Evolutionary conservation across 2,329 filamentous ascomycete genomes (phyloP).

Genomic region (Neodidymelliopsis sp.): DNA sequence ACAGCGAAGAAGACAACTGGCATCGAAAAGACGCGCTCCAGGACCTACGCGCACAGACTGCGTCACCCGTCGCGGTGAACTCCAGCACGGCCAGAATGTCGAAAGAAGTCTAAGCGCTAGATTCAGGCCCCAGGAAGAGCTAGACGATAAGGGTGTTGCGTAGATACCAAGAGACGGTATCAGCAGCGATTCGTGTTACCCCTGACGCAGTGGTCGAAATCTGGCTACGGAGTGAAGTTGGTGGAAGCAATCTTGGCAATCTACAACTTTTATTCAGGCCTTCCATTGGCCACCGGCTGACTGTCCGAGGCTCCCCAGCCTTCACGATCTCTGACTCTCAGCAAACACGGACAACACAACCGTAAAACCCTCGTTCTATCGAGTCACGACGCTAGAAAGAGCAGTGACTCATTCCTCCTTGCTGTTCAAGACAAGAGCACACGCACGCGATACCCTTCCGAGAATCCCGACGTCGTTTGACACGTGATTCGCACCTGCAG

Average conservation of each 20-base stretch:
- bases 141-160: constrained; percentile 3
- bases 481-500: constrained; percentile 31
- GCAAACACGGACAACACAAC: background rate
- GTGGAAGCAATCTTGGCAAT: constrained; percentile 14
- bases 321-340: background rate
- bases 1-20: constrained; percentile 12
- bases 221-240: constrained; percentile 21
- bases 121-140: constrained; percentile 13
- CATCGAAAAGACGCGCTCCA: background rate
- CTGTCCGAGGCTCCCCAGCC: background rate
- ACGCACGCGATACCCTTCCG: constrained; percentile 18
- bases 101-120: constrained; percentile 1
- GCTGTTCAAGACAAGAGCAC: background rate
- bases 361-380: background rate
- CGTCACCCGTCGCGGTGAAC: constrained; percentile 1
- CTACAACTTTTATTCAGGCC: constrained; percentile 2
- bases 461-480: background rate
- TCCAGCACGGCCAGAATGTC: background rate
- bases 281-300: constrained; percentile 8
- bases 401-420: background rate
- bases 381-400: background rate
- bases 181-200: constrained; percentile 14
- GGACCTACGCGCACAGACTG: constrained; percentile 18
- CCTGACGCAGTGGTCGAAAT: constrained; percentile 15
- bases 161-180: constrained; percentile 16